Base-by-base conservation (phyloP, 148 eudicot genomes). In the Fagopyrum esculentum region DNA sequence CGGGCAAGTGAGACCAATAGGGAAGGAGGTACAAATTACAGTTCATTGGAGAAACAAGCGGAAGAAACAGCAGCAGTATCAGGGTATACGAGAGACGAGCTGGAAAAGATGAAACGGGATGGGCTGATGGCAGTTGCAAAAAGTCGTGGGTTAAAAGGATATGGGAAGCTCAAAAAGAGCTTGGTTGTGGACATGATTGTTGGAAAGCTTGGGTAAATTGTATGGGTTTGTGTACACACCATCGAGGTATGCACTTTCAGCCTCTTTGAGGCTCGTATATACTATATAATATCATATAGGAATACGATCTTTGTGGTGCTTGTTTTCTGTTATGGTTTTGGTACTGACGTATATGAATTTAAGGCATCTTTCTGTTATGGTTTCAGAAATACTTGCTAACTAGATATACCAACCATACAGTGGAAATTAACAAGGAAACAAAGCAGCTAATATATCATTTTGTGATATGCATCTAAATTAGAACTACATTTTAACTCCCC, bases 121-220 rank as follows among this genome's bases (percentile, higher is more conserved):
- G 47, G 30, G 43, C 45, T 66, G 46, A 66, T 15, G 46, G 19
- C 71, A 9, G 6, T 43, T 17, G 47, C 47, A 15, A 66, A 66
- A 66, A 43, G 8, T 40, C 19, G 30, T 66, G 71, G 71, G 46
- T 40, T 66, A 66, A 66, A 66, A 66, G 71, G 71, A 15, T 66
- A 30, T 66, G 8, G 16, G 12, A 66, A 66, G 47, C 11, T 40
- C 46, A 66, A 43, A 15, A 66, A 66, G 71, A 66, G 71, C 71
- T 43, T 66, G 45, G 6, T 66, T 43, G 71, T 66, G 71, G 71
- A 66, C 71, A 40, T 40, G 71, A 66, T 66, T 66, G 19, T 66
- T 45, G 45, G 45, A 12, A 40, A 66, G 17, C 45, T 66, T 66
- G 45, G 17, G 17, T 40, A 66, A 66, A 45, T 40, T 40, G 5